Conservation (phyloP, 2,329 filamentous ascomycete genomes). For the Fusarium sp. region DNA sequence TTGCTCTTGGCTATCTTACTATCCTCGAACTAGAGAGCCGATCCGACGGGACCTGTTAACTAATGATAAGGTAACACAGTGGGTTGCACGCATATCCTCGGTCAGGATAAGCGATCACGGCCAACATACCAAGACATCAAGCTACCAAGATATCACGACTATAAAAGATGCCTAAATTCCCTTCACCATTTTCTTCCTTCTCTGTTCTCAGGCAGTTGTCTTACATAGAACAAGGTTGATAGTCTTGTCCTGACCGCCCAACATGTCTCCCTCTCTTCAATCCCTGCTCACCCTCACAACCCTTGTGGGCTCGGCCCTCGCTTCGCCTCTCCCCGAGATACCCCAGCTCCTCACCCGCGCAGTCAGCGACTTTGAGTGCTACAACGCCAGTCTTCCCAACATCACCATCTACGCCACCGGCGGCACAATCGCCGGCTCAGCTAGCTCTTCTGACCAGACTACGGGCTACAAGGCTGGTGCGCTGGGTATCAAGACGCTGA, state of each 20-base stretch:
- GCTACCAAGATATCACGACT: not conserved
- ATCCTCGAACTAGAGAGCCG: not conserved
- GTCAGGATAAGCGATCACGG: not conserved
- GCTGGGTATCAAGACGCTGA: conserved; percentile 57
- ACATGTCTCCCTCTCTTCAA: conserved; percentile 12
- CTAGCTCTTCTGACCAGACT: conserved; percentile 53
- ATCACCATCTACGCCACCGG: conserved; percentile 64
- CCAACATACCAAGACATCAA: not conserved
- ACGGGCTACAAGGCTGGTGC: conserved; percentile 52
- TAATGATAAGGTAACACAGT: conserved; percentile 29
- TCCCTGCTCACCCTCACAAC: conserved; percentile 16
- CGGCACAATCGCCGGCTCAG: conserved; percentile 65
- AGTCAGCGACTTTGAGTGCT: conserved; percentile 24
- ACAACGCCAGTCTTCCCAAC: conserved; percentile 53
- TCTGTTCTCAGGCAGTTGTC: not conserved
- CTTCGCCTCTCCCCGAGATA: conserved; percentile 18
- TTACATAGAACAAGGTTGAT: not conserved
- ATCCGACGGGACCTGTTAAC: conserved; percentile 5
- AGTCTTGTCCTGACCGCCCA: not conserved
- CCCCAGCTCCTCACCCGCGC: conserved; percentile 5
- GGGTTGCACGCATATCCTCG: conserved; percentile 3
- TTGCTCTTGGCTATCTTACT: conserved; percentile 5
- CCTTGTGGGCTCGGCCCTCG: conserved; percentile 14
- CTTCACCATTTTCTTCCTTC: not conserved
- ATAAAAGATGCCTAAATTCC: conserved; percentile 8